These are phyloP conservation scores for Lithospermum erythrorhizon DNA, from an alignment of 257 asterid genomes.

Conservation along the genomic window DNA sequence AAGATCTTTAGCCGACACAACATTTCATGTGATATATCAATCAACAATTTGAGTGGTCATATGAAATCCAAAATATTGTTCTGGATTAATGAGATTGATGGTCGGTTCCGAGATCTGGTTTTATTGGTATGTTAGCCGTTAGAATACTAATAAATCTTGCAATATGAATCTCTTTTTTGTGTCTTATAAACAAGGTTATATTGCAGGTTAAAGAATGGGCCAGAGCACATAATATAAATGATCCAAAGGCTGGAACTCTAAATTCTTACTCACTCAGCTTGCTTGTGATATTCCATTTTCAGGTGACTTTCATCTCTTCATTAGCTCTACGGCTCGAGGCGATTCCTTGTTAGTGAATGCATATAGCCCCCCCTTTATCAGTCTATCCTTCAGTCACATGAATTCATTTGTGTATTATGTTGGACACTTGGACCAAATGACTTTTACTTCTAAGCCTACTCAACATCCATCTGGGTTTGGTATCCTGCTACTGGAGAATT, in stretches of 20 bases:
- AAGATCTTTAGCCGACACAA: slow-evolving; percentile 47
- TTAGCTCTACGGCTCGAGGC: neutral
- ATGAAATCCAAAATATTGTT: slow-evolving; percentile 82
- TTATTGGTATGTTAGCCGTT: slow-evolving; percentile 53
- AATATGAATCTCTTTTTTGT: neutral
- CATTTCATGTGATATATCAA: slow-evolving; percentile 82
- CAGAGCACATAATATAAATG: slow-evolving; percentile 60
- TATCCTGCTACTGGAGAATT: too few species aligned
- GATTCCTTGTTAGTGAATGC: neutral
- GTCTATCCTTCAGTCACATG: neutral
- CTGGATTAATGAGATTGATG: slow-evolving; percentile 81
- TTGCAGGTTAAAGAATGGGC: slow-evolving; percentile 99
- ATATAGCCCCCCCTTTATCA: neutral
- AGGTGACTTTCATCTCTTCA: slow-evolving; percentile 34
- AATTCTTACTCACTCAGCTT: slow-evolving; percentile 79
- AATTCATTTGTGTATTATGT: neutral
- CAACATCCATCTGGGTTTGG: neutral
- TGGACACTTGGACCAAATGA: neutral
- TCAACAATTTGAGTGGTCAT: slow-evolving; percentile 78
- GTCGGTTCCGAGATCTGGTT: slow-evolving; percentile 77
- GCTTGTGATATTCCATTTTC: slow-evolving; percentile 86
- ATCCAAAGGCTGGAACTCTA: slow-evolving; percentile 67
- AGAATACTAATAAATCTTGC: slow-evolving; percentile 8
- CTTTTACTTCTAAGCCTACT: neutral
- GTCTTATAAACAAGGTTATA: slow-evolving; percentile 13